phyloP scores from a whole-genome alignment of 1,139 yeast genomes.

The Yamadazyma jaroonii region DNA sequence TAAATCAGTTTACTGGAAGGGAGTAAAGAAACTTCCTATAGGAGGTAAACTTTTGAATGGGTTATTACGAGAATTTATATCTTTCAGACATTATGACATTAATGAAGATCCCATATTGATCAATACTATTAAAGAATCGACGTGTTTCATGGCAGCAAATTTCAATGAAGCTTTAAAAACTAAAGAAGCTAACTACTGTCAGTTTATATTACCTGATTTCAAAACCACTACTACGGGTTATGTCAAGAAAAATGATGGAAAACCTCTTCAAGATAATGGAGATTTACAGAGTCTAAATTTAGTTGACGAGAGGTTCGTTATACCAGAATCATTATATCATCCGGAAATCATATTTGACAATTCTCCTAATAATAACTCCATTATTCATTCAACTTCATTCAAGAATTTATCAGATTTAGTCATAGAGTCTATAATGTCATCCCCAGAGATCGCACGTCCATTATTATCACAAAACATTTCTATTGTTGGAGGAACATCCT shows the following conservation, averaged over 20 bases:
- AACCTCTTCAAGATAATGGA: slow-evolving; percentile 13
- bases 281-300: slow-evolving; percentile 68
- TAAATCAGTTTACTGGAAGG: slow-evolving; percentile 77
- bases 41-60: slow-evolving; percentile 89
- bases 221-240: slow-evolving; percentile 74
- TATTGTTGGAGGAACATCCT: slow-evolving; percentile 80
- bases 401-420: slow-evolving; percentile 73
- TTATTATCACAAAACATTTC: slow-evolving; percentile 76
- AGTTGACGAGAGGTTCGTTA: slow-evolving; percentile 79
- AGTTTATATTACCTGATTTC: slow-evolving; percentile 84
- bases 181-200: slow-evolving; percentile 35
- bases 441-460: slow-evolving; percentile 77
- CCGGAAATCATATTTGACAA: slow-evolving; percentile 66
- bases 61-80: slow-evolving; percentile 74
- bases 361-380: slow-evolving; percentile 23
- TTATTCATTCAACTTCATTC: slow-evolving; percentile 56
- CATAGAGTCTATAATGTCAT: slow-evolving; percentile 62
- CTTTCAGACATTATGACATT: slow-evolving; percentile 91
- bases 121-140: slow-evolving; percentile 79
- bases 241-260: slow-evolving; percentile 22
- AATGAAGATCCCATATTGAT: slow-evolving; percentile 86
- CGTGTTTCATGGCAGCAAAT: slow-evolving; percentile 71
- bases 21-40: slow-evolving; percentile 69
- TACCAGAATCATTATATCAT: slow-evolving; percentile 83
- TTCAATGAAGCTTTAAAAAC: slow-evolving; percentile 55